A percentile compares a stretch with the other conserved stretches of the same genome.
These are phyloP conservation scores for Lipomyces sp. DNA, from an alignment of 805 yeast genomes.

Conservation along the genomic window DNA sequence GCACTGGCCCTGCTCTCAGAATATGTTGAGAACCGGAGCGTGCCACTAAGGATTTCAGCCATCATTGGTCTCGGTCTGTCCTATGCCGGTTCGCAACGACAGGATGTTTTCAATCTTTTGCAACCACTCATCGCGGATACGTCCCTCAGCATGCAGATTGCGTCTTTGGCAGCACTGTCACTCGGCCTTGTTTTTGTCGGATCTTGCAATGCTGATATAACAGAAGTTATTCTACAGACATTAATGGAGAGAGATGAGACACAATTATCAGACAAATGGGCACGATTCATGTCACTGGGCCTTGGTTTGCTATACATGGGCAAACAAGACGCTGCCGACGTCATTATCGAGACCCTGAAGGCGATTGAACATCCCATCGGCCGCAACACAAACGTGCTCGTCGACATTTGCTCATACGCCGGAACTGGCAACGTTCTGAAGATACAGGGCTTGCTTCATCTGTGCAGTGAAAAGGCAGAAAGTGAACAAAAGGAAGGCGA, in stretches of 20 bases:
- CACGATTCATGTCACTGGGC: conserved; percentile 87
- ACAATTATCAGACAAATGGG: conserved; percentile 84
- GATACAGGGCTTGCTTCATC: conserved; percentile 85
- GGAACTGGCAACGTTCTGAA: conserved; percentile 97
- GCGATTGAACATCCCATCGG: conserved; percentile 96
- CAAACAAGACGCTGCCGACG: conserved; percentile 87
- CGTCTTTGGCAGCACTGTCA: conserved; percentile 86
- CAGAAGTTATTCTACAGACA: conserved; percentile 89
- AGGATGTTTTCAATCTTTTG: conserved; percentile 75
- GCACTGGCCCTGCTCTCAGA: conserved; percentile 83
- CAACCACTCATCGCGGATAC: conserved; percentile 83
- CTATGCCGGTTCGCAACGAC: conserved; percentile 91
- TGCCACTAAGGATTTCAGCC: conserved; percentile 74
- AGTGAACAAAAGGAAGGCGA: conserved; percentile 48
- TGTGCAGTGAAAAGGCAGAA: conserved; percentile 56
- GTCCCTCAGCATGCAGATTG: conserved; percentile 72
- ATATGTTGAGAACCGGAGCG: conserved; percentile 68
- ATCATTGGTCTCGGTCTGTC: conserved; percentile 92
- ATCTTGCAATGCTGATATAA: conserved; percentile 90
- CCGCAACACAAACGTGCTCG: conserved; percentile 83
- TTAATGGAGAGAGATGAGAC: conserved; percentile 79
- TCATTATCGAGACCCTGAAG: conserved; percentile 84
- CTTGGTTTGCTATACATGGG: conserved; percentile 91
- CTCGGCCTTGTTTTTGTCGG: conserved; percentile 95
- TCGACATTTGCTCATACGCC: conserved; percentile 91